Evolutionary conservation across 495 filamentous ascomycete genomes (phyloP), one percentile per base, ranked within the genome.

Genomic region (Mycothermus thermophilus): DNA sequence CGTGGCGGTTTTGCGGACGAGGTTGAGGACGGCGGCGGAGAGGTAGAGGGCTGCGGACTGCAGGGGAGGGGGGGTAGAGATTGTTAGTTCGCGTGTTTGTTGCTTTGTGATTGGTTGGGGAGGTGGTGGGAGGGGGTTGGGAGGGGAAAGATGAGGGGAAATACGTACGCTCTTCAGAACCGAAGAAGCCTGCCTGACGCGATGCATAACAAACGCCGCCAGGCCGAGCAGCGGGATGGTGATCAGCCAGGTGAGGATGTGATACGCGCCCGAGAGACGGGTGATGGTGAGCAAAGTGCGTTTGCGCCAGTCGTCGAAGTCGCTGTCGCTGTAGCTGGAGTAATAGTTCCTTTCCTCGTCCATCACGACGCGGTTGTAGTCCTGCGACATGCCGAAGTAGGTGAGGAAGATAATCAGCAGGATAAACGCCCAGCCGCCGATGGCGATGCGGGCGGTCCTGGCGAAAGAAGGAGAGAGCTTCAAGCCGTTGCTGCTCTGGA

Each of bases 171-270:
- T 35, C 24, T 12, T 16, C 13, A 51, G 18, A 5, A 35, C 8
- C 2, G 22, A 9, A 24, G 35, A 18, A 6, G n/a, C n/a, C n/a
- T 22, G 14, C 17, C 21, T 44, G 25, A 34, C 15, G 15, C 34
- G 31, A 28, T 45, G 37, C 6, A 47, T 20, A 6, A 40, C 34
- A 12, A 36, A 40, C 1, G 34, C n/a, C 1, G 32, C 36, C 10
- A 25, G 32, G 1, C 1, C 36, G 11, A 51, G 9, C 4, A 35
- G 22, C 3, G 38, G 32, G 1, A 47, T n/a, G 17, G 24, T 43
- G 14, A 35, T 30, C 19, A 51, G n/a, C 44, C 48, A 51, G 13
- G 38, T 5, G 10, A 47, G 26, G 24, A 51, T 41, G 7, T 27
- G 10, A 11, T 38, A 2, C 3, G 42, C 40, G 13, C 13, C 18